These are phyloP conservation scores for Pachysolen tannophilus DNA, from an alignment of 805 yeast genomes.

Conservation along the genomic window DNA sequence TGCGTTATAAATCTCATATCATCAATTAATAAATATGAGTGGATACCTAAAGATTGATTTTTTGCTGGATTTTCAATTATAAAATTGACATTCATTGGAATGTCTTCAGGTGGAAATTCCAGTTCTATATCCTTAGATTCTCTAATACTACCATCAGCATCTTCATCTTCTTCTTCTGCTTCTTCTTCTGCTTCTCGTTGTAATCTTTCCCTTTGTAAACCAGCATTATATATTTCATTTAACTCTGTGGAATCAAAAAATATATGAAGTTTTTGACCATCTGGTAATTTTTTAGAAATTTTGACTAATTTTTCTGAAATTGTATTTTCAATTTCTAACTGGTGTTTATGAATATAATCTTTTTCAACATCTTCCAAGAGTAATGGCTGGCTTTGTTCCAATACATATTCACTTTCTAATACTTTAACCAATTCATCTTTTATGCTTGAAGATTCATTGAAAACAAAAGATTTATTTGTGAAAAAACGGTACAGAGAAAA, in stretches of 20 bases:
- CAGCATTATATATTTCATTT: conserved; percentile 4
- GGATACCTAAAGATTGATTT: conserved; percentile 8
- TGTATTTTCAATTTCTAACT: conserved; percentile 6
- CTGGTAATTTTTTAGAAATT: conserved; percentile 5
- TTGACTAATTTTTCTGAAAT: conserved; percentile 9
- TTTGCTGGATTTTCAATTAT: conserved; percentile 4
- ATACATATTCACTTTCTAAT: not conserved
- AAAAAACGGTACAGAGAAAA: not conserved
- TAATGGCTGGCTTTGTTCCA: not conserved
- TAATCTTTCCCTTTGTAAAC: not conserved
- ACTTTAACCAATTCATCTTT: no score
- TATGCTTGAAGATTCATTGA: no score
- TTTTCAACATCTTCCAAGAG: not conserved
- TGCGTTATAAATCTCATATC: conserved; percentile 8
- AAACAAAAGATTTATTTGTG: not conserved
- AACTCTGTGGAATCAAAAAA: conserved; percentile 10
- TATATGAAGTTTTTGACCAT: conserved; percentile 3
- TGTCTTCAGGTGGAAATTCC: conserved; percentile 5
- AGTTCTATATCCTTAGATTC: no score
- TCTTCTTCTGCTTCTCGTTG: conserved; percentile 1
- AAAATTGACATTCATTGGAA: conserved; percentile 9
- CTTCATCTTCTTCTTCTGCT: not conserved
- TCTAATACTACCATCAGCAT: no score
- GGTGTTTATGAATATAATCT: not conserved
- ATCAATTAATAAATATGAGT: conserved; percentile 5